A percentile compares a stretch with the other conserved stretches of the same genome.
Evolutionary conservation across 1,284 basidiomycete genomes (phyloP).

Genomic region (Vanrija humicola): DNA sequence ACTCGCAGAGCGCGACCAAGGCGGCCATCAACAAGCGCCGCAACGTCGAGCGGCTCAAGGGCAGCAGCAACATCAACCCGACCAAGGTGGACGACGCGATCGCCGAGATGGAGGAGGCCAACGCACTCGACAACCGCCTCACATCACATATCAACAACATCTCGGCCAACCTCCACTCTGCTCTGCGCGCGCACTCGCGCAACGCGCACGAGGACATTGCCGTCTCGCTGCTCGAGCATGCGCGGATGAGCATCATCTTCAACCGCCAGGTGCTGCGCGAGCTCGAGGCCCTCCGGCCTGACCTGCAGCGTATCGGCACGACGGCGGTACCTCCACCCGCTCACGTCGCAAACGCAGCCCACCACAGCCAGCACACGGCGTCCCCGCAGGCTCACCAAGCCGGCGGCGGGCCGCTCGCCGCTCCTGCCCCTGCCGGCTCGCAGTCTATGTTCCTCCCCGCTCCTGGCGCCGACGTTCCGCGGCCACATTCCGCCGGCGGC

Average conservation of each 20-base stretch:
- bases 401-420: not conserved
- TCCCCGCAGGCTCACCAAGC: not conserved
- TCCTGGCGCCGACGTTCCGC: not conserved
- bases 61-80: conserved; percentile 76
- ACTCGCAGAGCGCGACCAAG: conserved; percentile 86
- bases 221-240: conserved; percentile 80
- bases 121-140: conserved; percentile 77
- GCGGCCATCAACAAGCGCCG: conserved; percentile 84
- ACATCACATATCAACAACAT: conserved; percentile 78
- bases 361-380: not conserved
- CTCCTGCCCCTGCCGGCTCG: conserved; percentile 12
- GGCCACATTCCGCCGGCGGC: conserved; percentile 19
- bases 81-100: conserved; percentile 87
- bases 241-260: conserved; percentile 81
- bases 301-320: conserved; percentile 54
- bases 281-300: conserved; percentile 73
- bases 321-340: not conserved
- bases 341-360: not conserved
- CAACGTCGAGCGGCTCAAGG: conserved; percentile 83
- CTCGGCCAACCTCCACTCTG: conserved; percentile 80
- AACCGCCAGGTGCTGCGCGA: conserved; percentile 82
- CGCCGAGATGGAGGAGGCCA: conserved; percentile 89
- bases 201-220: conserved; percentile 85
- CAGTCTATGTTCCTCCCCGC: conserved; percentile 45
- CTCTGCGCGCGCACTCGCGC: conserved; percentile 73